phyloP scores from a whole-genome alignment of 2,329 filamentous ascomycete genomes.

The Diaporthe ilicicola region DNA sequence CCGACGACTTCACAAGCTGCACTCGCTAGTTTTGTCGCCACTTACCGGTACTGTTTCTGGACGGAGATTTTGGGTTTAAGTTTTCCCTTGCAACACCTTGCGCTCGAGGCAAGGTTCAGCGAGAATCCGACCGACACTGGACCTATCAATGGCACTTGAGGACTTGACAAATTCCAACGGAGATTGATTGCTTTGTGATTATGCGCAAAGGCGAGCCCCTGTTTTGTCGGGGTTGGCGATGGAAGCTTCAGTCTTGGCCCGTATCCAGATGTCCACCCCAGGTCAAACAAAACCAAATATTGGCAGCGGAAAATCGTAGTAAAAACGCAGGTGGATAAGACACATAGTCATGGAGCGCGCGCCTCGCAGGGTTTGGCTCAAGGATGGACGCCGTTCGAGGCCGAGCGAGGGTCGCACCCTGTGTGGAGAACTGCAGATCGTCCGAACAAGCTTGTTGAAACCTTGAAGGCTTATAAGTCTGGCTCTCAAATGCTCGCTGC shows the following conservation, averaged over 20 bases:
- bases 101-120: background rate
- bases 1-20: background rate
- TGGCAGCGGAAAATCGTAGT: background rate
- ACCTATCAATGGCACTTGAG: background rate
- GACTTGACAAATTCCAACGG: background rate
- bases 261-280: background rate
- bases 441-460: constrained; percentile 19
- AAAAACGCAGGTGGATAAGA: background rate
- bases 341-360: constrained; percentile 19
- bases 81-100: constrained; percentile 3
- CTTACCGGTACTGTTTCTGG: background rate
- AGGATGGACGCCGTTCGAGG: constrained; percentile 5
- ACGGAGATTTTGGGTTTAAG: background rate
- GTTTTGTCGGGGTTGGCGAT: background rate
- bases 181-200: background rate
- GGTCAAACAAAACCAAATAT: background rate
- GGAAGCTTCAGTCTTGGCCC: constrained; percentile 1
- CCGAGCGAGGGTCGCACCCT: background rate
- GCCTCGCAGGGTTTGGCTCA: constrained; percentile 11
- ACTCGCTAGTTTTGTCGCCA: background rate
- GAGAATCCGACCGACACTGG: background rate
- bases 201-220: background rate
- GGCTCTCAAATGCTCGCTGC: background rate
- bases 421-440: background rate
- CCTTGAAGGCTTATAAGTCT: background rate